phyloP scores from a whole-genome alignment of 1,139 yeast species.

The Saccharomyces uvarum region DNA sequence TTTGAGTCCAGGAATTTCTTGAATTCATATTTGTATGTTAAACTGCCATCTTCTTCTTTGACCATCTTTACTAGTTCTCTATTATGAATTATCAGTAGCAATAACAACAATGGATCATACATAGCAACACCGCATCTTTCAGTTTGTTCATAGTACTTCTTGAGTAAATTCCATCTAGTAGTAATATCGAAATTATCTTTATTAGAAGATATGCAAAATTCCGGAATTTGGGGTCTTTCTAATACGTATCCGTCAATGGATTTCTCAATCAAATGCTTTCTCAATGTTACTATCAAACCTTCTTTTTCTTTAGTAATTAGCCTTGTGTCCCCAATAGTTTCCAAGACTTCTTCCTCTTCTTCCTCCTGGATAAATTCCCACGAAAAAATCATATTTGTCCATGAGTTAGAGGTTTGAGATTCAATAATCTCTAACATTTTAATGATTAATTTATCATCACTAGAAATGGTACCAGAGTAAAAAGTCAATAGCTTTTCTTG shows the following conservation, averaged over 20 bases:
- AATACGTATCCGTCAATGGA: slow-evolving; percentile 38
- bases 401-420: slow-evolving; percentile 39
- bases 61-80: slow-evolving; percentile 46
- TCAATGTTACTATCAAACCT: slow-evolving; percentile 49
- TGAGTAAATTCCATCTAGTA: slow-evolving; percentile 25
- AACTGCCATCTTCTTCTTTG: slow-evolving; percentile 28
- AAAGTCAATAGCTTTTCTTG: slow-evolving; percentile 44
- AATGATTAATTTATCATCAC: slow-evolving; percentile 58
- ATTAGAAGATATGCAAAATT: slow-evolving; percentile 11
- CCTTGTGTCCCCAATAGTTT: slow-evolving; percentile 38
- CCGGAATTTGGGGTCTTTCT: slow-evolving; percentile 15
- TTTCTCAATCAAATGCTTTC: slow-evolving; percentile 44
- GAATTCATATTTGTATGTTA: slow-evolving; percentile 41
- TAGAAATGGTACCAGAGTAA: slow-evolving; percentile 55
- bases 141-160: slow-evolving; percentile 27
- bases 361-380: slow-evolving; percentile 59
- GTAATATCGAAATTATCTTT: slow-evolving; percentile 3
- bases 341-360: slow-evolving; percentile 37
- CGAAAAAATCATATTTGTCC: slow-evolving; percentile 52
- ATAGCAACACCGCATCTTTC: slow-evolving; percentile 21
- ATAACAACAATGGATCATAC: slow-evolving; percentile 58
- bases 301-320: slow-evolving; percentile 43
- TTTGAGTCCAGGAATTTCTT: slow-evolving; percentile 52
- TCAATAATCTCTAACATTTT: slow-evolving; percentile 52
- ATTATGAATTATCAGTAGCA: slow-evolving; percentile 51